Evolutionary conservation across 768 basidiomycete genomes (phyloP).

Genomic region (Russula ochroleuca): DNA sequence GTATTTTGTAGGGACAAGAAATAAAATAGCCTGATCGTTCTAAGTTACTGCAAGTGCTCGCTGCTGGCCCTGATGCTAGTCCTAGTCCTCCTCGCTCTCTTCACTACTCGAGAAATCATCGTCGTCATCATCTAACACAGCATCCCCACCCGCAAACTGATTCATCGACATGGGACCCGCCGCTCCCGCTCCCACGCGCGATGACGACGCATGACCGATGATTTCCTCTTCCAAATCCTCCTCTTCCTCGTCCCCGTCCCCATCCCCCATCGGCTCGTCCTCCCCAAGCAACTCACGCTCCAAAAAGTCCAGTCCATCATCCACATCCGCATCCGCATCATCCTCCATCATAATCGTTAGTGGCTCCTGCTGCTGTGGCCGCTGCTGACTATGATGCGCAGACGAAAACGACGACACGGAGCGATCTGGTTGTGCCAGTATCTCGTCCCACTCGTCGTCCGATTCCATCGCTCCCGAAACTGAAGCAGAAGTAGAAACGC

Average conservation of each 20-base stretch:
- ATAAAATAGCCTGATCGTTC: background rate
- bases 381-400: conserved; percentile 27
- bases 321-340: conserved; percentile 31
- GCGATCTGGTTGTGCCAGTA: conserved; percentile 5
- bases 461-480: conserved; percentile 32
- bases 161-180: conserved; percentile 42
- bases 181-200: conserved; percentile 14
- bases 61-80: background rate
- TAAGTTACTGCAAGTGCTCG: background rate
- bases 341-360: conserved; percentile 40
- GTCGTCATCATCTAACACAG: conserved; percentile 39
- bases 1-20: background rate
- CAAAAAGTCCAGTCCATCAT: conserved; percentile 31
- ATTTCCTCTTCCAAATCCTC: conserved; percentile 50
- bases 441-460: conserved; percentile 50
- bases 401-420: background rate
- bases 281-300: conserved; percentile 24
- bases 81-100: conserved; percentile 41
- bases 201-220: background rate
- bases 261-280: conserved; percentile 21
- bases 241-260: conserved; percentile 30
- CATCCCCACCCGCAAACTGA: conserved; percentile 42
- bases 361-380: conserved; percentile 28
- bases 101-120: conserved; percentile 50
- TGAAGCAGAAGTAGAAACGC: background rate